phyloP scores from a whole-genome alignment of 2,329 filamentous ascomycete species.

The Diaporthe citriasiana region DNA sequence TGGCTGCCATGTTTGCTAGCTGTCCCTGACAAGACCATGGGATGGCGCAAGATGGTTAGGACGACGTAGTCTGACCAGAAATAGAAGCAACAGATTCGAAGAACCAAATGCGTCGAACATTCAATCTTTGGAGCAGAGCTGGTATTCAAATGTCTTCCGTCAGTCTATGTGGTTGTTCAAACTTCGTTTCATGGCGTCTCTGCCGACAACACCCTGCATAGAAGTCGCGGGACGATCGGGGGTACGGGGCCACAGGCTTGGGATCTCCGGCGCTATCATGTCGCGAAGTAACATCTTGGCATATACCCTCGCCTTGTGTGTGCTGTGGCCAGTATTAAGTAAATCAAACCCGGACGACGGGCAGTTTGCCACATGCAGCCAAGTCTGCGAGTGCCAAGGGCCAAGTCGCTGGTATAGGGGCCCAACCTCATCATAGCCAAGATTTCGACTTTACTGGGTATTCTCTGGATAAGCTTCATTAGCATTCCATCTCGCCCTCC shows the following conservation, averaged over 20 bases:
- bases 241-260: neutral
- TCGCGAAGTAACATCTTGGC: conserved; percentile 20
- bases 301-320: neutral
- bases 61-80: neutral
- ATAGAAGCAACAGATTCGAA: neutral
- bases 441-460: neutral
- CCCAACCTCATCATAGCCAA: neutral
- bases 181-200: conserved; percentile 2
- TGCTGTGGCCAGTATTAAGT: conserved; percentile 2
- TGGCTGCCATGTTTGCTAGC: conserved; percentile 3
- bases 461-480: conserved; percentile 6
- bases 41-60: neutral
- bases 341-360: conserved; percentile 24
- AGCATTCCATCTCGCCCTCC: neutral
- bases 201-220: neutral
- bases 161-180: neutral
- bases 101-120: neutral
- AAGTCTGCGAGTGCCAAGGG: conserved; percentile 15
- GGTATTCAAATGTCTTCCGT: neutral
- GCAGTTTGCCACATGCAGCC: neutral
- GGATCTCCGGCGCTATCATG: neutral
- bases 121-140: neutral
- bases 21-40: neutral
- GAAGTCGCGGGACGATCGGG: neutral
- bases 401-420: neutral